phyloP scores from a whole-genome alignment of 2,329 filamentous ascomycete genomes.

The Fonsecaea pedrosoi region DNA sequence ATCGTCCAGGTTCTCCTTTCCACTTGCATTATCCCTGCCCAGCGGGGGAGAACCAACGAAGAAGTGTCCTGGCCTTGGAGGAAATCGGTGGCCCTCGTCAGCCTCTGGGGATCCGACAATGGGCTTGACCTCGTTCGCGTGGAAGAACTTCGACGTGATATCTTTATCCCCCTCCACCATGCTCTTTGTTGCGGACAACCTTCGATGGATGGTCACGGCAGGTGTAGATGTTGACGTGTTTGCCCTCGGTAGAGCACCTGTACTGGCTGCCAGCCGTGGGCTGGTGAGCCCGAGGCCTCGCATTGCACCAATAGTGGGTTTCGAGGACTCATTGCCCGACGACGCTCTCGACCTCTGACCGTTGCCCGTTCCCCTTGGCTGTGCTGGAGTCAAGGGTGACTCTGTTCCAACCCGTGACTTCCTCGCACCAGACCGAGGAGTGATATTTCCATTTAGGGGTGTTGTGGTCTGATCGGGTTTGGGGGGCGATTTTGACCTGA shows the following conservation, averaged over 20 bases:
- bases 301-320: conserved; percentile 7
- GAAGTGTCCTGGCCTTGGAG: conserved; percentile 44
- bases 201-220: conserved; percentile 32
- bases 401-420: conserved; percentile 72
- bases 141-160: conserved; percentile 77
- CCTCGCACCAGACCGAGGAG: conserved; percentile 77
- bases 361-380: conserved; percentile 20
- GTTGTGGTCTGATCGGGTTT: conserved; percentile 56
- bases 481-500: conserved; percentile 33
- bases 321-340: conserved; percentile 39
- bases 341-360: conserved; percentile 19
- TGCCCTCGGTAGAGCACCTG: conserved; percentile 22
- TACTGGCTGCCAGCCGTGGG: conserved; percentile 28
- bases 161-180: conserved; percentile 47
- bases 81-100: conserved; percentile 40
- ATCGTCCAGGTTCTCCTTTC: conserved; percentile 56
- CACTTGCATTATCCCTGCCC: conserved; percentile 10
- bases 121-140: conserved; percentile 77
- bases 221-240: conserved; percentile 22
- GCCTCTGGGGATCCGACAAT: conserved; percentile 49
- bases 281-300: conserved; percentile 30
- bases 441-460: conserved; percentile 72
- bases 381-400: conserved; percentile 61
- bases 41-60: conserved; percentile 33
- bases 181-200: conserved; percentile 48